Percentiles rank a stretch among this genome's conserved stretches.
Conservation (phyloP, 2,329 filamentous ascomycete species). For the Phoma sp. region DNA sequence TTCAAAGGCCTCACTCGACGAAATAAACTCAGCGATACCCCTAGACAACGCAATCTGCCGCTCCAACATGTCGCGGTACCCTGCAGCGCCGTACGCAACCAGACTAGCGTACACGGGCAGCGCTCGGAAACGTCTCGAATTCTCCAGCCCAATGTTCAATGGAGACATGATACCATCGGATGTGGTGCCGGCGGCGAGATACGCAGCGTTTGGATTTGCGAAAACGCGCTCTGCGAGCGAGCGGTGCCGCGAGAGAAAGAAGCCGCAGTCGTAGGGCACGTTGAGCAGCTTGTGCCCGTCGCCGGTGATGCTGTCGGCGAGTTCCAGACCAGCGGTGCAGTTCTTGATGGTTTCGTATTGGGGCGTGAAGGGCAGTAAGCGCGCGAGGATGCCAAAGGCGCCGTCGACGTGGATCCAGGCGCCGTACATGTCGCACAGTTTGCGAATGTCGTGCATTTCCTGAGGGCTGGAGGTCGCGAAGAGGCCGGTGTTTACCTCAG, state of each 20-base stretch:
- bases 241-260: conserved; percentile 78
- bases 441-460: conserved; percentile 68
- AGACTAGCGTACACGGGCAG: conserved; percentile 87
- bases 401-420: conserved; percentile 93
- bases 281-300: conserved; percentile 94
- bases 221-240: conserved; percentile 69
- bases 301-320: conserved; percentile 85
- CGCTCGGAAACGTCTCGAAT: conserved; percentile 88
- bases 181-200: conserved; percentile 62
- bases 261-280: conserved; percentile 90
- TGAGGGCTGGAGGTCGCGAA: conserved; percentile 69
- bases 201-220: conserved; percentile 82
- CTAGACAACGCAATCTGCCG: conserved; percentile 76
- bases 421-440: conserved; percentile 72
- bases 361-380: conserved; percentile 62
- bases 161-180: conserved; percentile 71
- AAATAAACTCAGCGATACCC: conserved; percentile 68
- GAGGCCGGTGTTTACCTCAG: conserved; percentile 88
- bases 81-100: conserved; percentile 72
- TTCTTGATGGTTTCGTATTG: conserved; percentile 64
- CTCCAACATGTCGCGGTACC: conserved; percentile 72
- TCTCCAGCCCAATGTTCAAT: conserved; percentile 86
- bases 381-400: conserved; percentile 84
- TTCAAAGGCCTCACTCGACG: conserved; percentile 67
- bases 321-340: conserved; percentile 69